Base-by-base conservation (phyloP, 441 rosid species). In the Brassica balearica region DNA sequence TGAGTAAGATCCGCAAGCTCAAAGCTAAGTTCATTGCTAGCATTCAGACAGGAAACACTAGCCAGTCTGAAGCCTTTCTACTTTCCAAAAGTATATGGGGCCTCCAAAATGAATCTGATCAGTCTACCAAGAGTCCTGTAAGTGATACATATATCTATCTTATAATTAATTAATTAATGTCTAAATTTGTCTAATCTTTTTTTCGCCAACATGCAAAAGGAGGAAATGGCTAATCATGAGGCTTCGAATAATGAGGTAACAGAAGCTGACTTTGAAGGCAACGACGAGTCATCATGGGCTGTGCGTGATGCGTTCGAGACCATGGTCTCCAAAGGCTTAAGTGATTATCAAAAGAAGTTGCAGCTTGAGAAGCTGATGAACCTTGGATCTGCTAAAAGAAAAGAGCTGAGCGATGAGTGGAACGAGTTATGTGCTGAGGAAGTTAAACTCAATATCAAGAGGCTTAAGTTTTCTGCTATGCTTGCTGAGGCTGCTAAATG, bases 291-390 rank as follows among this genome's bases (percentile, higher is more conserved):
- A 8, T 55, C 48, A 8, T 53, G 22, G 9, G 65, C 53, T 61
- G 4, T 79, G 22, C 6, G 46, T 14, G 82, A 74, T 79, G 78
- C 78, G 3, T 79, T 79, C 69, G 78, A 79, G 71, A 62, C 71
- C 17, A 5, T 69, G 29, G 7, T 79, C 2, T 36, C 65, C 0
- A 27, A 38, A 14, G 77, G 74, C 11, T 67, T 78, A 34, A 73
- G 69, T 56, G 61, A 56, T 17, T 56, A 56, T 19, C 61, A 56
- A 56, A 79, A 63, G 61, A 73, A 36, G 65, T 15, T 68, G 27
- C 66, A 62, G 23, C 15, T 62, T 63, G 14, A 63, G 67, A 79
- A 74, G 27, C 71, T 74, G 71, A 79, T 55, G 75, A 79, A 63
- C 70, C 43, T 79, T 62, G 62, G 60, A 53, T 9, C 67, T 36